These are phyloP conservation scores for Fusarium sp. DNA, from an alignment of 2,329 filamentous ascomycete genomes.

Conservation along the genomic window DNA sequence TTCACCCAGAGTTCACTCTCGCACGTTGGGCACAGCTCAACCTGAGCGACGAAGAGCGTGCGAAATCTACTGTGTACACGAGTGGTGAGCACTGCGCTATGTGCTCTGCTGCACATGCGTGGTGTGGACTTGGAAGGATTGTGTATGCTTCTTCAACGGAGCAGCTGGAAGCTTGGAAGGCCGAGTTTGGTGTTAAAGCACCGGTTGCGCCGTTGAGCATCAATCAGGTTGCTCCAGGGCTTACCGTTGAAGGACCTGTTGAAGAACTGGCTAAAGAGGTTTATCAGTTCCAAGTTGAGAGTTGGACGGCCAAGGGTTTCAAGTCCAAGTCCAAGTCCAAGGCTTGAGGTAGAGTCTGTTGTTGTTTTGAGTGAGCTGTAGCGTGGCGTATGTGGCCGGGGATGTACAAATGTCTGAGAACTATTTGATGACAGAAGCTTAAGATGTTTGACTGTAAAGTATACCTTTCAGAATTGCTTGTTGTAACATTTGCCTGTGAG, in stretches of 20 bases:
- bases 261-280: slow-evolving; percentile 44
- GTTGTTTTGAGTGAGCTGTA: neutral
- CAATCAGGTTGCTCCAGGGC: slow-evolving; percentile 42
- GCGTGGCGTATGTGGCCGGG: neutral
- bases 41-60: slow-evolving; percentile 50
- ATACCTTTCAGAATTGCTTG: neutral
- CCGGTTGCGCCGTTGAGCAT: slow-evolving; percentile 43
- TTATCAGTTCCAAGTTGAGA: slow-evolving; percentile 42
- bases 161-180: slow-evolving; percentile 44
- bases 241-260: slow-evolving; percentile 45
- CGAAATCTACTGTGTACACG: slow-evolving; percentile 49
- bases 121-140: slow-evolving; percentile 48
- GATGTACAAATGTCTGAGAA: neutral
- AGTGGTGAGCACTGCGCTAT: slow-evolving; percentile 52
- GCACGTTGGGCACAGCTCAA: slow-evolving; percentile 50
- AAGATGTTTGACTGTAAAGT: too few relatives aligned
- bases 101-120: slow-evolving; percentile 50
- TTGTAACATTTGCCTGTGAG: neutral
- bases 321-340: slow-evolving; percentile 7
- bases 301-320: slow-evolving; percentile 25
- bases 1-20: slow-evolving; percentile 51
- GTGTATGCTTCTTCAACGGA: slow-evolving; percentile 46
- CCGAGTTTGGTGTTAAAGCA: slow-evolving; percentile 38
- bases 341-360: neutral
- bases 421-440: neutral